Evolutionary conservation across 2,329 filamentous ascomycete genomes (phyloP).

Genomic region (Fusarium albidum): DNA sequence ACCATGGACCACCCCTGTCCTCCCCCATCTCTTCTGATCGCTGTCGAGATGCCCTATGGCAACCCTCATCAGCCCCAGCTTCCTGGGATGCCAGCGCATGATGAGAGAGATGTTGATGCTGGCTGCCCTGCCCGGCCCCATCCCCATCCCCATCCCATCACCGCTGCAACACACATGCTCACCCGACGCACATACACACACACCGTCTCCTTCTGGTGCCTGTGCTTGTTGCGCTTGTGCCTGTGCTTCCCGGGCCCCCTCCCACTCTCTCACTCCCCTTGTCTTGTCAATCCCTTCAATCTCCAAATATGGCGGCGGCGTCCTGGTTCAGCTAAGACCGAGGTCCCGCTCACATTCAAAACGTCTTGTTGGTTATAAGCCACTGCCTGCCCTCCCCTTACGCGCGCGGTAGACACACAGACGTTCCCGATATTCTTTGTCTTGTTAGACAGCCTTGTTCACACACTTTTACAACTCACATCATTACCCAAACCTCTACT

Average conservation of each 20-base stretch:
- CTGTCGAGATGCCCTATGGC: too few species aligned
- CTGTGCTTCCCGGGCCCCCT: slow-evolving; percentile 13
- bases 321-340: slow-evolving; percentile 15
- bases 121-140: too few species aligned
- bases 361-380: slow-evolving; percentile 26
- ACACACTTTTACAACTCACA: slow-evolving; percentile 18
- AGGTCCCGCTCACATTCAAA: slow-evolving; percentile 24
- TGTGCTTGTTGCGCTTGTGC: slow-evolving; percentile 17
- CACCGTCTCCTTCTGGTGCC: slow-evolving; percentile 27
- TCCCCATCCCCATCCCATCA: slow-evolving; percentile 29
- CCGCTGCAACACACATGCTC: slow-evolving; percentile 25
- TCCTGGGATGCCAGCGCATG: slow-evolving; percentile 36
- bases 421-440: slow-evolving; percentile 2
- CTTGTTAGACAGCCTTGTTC: neutral
- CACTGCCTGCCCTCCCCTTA: slow-evolving; percentile 15
- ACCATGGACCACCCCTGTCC: too few species aligned
- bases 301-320: slow-evolving; percentile 24
- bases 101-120: slow-evolving; percentile 25
- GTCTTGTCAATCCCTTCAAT: slow-evolving; percentile 17
- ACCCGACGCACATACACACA: slow-evolving; percentile 10
- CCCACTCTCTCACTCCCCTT: too few species aligned
- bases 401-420: slow-evolving; percentile 10
- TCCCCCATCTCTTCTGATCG: too few species aligned
- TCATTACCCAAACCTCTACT: too few species aligned
- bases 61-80: slow-evolving; percentile 28